A percentile compares a stretch with the other conserved stretches of the same genome.
Conservation (phyloP, 495 filamentous ascomycete species). For the Tuber magnatum region DNA sequence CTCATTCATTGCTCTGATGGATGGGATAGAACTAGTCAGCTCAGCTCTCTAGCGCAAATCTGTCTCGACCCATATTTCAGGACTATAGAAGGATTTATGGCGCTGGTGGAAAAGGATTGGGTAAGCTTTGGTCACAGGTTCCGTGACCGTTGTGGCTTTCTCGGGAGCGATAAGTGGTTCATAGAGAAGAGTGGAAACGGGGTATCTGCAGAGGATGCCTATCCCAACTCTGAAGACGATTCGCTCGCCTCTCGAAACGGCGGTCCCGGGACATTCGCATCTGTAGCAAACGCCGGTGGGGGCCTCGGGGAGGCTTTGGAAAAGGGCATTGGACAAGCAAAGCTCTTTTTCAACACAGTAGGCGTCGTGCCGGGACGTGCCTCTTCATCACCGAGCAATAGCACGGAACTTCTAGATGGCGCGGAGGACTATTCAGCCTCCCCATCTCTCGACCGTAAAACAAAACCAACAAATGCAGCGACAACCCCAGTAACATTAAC, state of each 20-base stretch:
- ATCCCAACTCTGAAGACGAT: constrained; percentile 22
- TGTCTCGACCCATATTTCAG: constrained; percentile 94
- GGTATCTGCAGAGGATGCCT: constrained; percentile 21
- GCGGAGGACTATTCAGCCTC: constrained; percentile 19
- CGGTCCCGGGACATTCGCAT: constrained; percentile 7
- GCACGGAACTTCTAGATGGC: constrained; percentile 22
- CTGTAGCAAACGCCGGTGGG: constrained; percentile 38
- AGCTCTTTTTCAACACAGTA: constrained; percentile 69
- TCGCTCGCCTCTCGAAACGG: constrained; percentile 15
- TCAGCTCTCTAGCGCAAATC: constrained; percentile 87
- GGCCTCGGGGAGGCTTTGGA: constrained; percentile 64
- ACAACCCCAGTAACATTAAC: constrained; percentile 32
- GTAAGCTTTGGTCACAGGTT: constrained; percentile 98
- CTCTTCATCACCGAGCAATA: constrained; percentile 13
- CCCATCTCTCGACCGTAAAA: constrained; percentile 25
- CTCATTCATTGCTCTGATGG: constrained; percentile 97
- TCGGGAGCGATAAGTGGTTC: constrained; percentile 95
- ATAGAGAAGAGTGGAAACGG: constrained; percentile 42
- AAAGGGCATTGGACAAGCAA: constrained; percentile 77
- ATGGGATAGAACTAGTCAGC: constrained; percentile 94
- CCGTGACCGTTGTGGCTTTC: constrained; percentile 72
- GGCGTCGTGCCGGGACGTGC: constrained; percentile 34
- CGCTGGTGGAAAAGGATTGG: constrained; percentile 96
- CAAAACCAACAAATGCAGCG: constrained; percentile 21
- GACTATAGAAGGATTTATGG: constrained; percentile 91